Base-by-base conservation (phyloP, 192 early-diverging fungal species). In the Chytriomyces sp. region DNA sequence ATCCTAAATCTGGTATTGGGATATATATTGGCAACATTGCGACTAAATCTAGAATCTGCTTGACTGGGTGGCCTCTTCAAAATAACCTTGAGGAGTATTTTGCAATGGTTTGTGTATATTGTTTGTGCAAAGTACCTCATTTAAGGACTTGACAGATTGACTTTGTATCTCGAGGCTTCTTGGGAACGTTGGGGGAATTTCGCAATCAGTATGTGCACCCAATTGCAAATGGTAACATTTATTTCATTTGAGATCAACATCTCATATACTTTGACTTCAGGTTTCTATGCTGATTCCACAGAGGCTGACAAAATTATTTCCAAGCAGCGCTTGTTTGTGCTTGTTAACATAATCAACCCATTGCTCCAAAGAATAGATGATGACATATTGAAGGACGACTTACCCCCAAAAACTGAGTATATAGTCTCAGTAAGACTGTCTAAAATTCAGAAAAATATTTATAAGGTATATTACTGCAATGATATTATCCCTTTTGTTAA, bases 41-140 rank as follows among this genome's bases (percentile, higher is more conserved):
- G 33, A 92, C 91, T 0, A 76, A 59, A 4, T 82, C 83, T 5
- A 79, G 93, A 39, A 74, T 96, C 26, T 89, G 88, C 52, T 69
- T 96, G 66, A 95, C 94, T 0, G 94, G 94, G 0, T 90, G 86
- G 38, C 94, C 94, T 1, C 78, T 96, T 33, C 94, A 96, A 70
- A 96, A 96, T 67, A 85, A 88, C 39, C 67, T 96, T 30, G 83
- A 80, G 40, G 92, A 94, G 74, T 95, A 92, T 66, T 91, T 59
- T 64, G 61, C 52, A 37, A 59, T 80, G 63, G 62, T 40, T 58
- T 19, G 38, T n/a, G 3, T 26, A 22, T 12, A 49, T 49, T 14
- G 14, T 49, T 49, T 22, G 17, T n/a, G 44, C 14, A 49, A 22
- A n/a, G 44, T 49, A 49, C 14, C 44, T 14, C 44, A n/a, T n/a